These are phyloP conservation scores for Solanum chacoense DNA, from an alignment of 305 asterid genomes.

Conservation along the genomic window DNA sequence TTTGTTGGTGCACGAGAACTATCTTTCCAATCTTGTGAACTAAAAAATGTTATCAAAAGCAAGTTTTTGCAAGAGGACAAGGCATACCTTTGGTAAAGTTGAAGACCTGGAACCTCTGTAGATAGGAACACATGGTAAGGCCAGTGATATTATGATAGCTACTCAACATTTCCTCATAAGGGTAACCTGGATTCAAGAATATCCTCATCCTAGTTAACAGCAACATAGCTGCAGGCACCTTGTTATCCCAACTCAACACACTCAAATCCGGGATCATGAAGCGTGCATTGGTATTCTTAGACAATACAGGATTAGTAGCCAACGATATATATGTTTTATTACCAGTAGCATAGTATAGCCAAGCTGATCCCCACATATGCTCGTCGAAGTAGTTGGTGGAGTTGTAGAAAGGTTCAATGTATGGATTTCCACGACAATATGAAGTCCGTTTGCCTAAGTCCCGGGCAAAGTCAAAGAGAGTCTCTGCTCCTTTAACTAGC, in stretches of 20 bases:
- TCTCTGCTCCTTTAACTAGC: slow-evolving; percentile 44
- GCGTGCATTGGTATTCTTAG: slow-evolving; percentile 30
- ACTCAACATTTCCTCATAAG: slow-evolving; percentile 68
- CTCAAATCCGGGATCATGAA: slow-evolving; percentile 46
- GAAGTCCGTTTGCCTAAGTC: slow-evolving; percentile 20
- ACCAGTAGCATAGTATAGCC: slow-evolving; percentile 86
- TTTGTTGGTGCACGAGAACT: neutral
- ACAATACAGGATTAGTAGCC: slow-evolving; percentile 42
- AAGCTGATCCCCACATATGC: slow-evolving; percentile 73
- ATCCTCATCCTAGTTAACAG: slow-evolving; percentile 54
- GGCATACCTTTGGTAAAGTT: slow-evolving; percentile 62
- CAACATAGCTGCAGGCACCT: slow-evolving; percentile 82
- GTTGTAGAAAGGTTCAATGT: slow-evolving; percentile 57
- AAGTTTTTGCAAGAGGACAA: neutral
- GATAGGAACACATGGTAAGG: slow-evolving; percentile 74
- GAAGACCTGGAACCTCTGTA: slow-evolving; percentile 42
- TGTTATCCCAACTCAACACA: slow-evolving; percentile 83
- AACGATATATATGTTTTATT: slow-evolving; percentile 33
- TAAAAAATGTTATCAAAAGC: neutral
- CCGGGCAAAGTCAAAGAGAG: slow-evolving; percentile 49
- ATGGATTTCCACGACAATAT: slow-evolving; percentile 42
- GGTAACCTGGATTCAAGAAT: slow-evolving; percentile 73
- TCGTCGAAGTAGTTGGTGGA: slow-evolving; percentile 66
- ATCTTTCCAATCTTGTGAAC: neutral
- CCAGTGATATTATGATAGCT: slow-evolving; percentile 57